Evolutionary conservation across 352 stramenopile genomes (phyloP), one percentile per base, ranked within the genome.

Genomic region (Blastocystis sp.): DNA sequence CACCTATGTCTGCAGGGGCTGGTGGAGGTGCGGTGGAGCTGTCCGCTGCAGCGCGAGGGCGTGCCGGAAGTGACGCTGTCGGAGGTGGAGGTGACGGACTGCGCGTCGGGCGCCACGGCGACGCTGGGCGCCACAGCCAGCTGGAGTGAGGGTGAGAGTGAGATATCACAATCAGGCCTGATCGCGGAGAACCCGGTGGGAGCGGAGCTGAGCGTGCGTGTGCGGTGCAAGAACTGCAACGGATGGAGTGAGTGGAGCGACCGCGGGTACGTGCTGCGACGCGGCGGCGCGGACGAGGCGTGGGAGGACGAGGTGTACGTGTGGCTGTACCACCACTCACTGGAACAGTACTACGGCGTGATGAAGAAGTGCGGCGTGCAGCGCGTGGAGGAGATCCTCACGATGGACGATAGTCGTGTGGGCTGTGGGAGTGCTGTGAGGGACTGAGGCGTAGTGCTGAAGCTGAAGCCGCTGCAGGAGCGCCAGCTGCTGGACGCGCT

Each of bases 391-490:
- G 38, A 77, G 52, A 4, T 77, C 38, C 38, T 77, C 4, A 34
- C 53, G 38, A 41, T 77, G 52, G 60, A 34, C n/a, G 34, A 34
- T 5, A 53, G 19, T 17, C 38, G 60, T 53, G 38, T 77, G 38
- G 52, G 3, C 19, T 61, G 66, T 77, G n/a, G 34, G 23, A 19
- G 28, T 34, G 28, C 28, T 34, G 28, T 34, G 28, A 34, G 28
- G 28, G 28, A 34, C 28, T 71, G 23, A 71, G 4, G 2, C 28
- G 43, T 71, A 60, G 66, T n/a, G 60, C 17, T 77, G 66, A 77
- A 77, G 43, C 66, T 77, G 66, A 77, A 77, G 52, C 66, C 66
- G 21, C 9, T 77, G 2, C 66, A 77, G 38, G 66, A 77, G 45
- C 34, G 41, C n/a, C 3, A n/a, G 7, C 52, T 77, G 21, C 40